Evolutionary conservation across 805 yeast genomes (phyloP).

Genomic region (Candida morakotiae): DNA sequence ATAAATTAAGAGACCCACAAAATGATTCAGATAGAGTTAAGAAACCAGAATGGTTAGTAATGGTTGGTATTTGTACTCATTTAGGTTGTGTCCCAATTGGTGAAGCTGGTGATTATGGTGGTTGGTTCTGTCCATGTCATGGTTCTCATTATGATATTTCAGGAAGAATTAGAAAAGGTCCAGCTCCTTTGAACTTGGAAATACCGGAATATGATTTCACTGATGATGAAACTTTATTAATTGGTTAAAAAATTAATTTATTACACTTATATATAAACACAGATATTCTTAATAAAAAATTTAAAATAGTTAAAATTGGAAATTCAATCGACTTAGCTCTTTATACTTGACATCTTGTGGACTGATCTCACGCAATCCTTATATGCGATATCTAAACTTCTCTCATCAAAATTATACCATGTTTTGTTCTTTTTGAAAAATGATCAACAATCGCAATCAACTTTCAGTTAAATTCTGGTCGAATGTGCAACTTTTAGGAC

Average conservation of each 20-base stretch:
- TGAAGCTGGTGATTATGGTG: constrained; percentile 99
- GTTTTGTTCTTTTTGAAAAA: too few relatives aligned
- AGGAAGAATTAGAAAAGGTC: constrained; percentile 99
- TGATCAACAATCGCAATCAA: too few relatives aligned
- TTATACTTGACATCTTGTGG: too few relatives aligned
- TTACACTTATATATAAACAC: background rate
- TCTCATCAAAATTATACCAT: too few relatives aligned
- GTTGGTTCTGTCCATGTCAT: constrained; percentile 99
- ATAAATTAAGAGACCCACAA: constrained; percentile 89
- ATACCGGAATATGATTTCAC: constrained; percentile 85
- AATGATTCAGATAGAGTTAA: constrained; percentile 88
- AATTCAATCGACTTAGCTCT: too few relatives aligned
- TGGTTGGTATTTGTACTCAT: constrained; percentile 99
- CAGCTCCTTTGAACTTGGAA: constrained; percentile 98
- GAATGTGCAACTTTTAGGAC: too few relatives aligned
- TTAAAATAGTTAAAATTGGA: too few relatives aligned
- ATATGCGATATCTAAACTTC: too few relatives aligned
- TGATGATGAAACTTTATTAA: constrained; percentile 72
- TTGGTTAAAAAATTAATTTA: constrained; percentile 56
- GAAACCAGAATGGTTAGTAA: constrained; percentile 97
- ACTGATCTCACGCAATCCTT: too few relatives aligned
- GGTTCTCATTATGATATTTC: constrained; percentile 99
- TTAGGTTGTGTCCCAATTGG: constrained; percentile 99
- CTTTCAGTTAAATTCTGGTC: too few relatives aligned
- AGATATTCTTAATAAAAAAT: background rate